These are phyloP conservation scores for Aureobasidium leucospermi DNA, from an alignment of 2,329 filamentous ascomycete genomes.

Conservation along the genomic window DNA sequence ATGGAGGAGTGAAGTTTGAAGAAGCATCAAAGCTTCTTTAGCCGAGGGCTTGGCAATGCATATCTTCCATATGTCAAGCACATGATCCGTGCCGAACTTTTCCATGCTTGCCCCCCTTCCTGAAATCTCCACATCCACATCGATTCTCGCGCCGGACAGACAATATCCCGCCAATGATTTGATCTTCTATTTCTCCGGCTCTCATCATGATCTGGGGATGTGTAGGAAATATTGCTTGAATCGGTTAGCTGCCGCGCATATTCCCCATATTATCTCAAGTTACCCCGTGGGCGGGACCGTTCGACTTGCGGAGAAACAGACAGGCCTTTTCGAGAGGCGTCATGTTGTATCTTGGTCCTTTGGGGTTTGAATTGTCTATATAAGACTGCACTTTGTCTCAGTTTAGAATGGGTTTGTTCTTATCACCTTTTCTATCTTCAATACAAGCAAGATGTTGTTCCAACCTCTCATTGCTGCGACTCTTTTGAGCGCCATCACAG, in stretches of 20 bases:
- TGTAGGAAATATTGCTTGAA: neutral
- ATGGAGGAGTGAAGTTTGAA: neutral
- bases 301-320: constrained; percentile 10
- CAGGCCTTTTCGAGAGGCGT: neutral
- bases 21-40: neutral
- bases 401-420: neutral
- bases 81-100: neutral
- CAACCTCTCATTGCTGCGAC: constrained; percentile 5
- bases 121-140: constrained; percentile 8
- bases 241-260: neutral
- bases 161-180: neutral
- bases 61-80: neutral
- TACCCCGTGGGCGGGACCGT: constrained; percentile 2
- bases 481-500: constrained; percentile 18
- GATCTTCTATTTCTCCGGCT: neutral
- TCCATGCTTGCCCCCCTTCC: neutral
- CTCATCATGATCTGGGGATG: neutral
- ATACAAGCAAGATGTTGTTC: constrained; percentile 12
- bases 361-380: neutral
- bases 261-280: neutral
- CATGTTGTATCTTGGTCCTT: neutral
- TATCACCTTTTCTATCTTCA: neutral
- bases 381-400: neutral
- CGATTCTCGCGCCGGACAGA: neutral
- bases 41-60: neutral